Evolutionary conservation across 495 filamentous ascomycete genomes (phyloP).

Genomic region (Hypoxylon lienhwacheense): DNA sequence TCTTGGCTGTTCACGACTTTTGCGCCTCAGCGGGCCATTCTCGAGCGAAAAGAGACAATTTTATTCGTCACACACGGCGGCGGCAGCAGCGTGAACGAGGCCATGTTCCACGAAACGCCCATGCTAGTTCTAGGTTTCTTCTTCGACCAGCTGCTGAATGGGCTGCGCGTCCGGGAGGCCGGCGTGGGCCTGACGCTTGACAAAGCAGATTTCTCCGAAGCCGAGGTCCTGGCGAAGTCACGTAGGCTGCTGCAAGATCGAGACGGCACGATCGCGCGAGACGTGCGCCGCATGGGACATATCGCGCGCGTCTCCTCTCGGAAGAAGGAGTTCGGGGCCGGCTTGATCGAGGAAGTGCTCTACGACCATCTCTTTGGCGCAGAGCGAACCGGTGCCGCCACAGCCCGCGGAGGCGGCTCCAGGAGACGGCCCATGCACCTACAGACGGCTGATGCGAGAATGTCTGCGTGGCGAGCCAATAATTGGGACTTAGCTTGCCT

Average conservation of each 20-base stretch:
- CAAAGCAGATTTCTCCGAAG: conserved; percentile 40
- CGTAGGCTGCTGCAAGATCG: conserved; percentile 30
- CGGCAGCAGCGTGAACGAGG: conserved; percentile 44
- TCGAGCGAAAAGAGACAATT: conserved; percentile 34
- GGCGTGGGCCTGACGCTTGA: conserved; percentile 38
- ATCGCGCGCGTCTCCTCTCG: conserved; percentile 42
- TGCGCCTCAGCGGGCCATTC: conserved; percentile 42
- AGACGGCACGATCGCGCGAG: conserved; percentile 27
- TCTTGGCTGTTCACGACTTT: conserved; percentile 36
- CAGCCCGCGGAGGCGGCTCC: conserved; percentile 13
- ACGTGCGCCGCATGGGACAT: conserved; percentile 38
- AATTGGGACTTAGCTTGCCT: conserved; percentile 42
- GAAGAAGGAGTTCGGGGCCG: conserved; percentile 42
- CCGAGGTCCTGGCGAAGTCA: conserved; percentile 35
- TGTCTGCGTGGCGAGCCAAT: conserved; percentile 40
- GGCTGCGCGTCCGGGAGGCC: conserved; percentile 35
- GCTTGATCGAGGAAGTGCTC: conserved; percentile 46
- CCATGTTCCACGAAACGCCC: conserved; percentile 40
- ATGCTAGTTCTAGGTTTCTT: conserved; percentile 42
- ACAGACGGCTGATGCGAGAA: conserved; percentile 47
- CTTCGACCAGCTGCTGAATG: conserved; percentile 43
- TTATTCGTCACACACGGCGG: conserved; percentile 45
- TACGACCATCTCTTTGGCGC: conserved; percentile 40
- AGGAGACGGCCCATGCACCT: conserved; percentile 42
- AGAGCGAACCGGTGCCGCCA: conserved; percentile 2